Evolutionary conservation across 495 filamentous ascomycete species (phyloP), one percentile per base, ranked within the genome.

Genomic region (Staphylotrichum longicolle): DNA sequence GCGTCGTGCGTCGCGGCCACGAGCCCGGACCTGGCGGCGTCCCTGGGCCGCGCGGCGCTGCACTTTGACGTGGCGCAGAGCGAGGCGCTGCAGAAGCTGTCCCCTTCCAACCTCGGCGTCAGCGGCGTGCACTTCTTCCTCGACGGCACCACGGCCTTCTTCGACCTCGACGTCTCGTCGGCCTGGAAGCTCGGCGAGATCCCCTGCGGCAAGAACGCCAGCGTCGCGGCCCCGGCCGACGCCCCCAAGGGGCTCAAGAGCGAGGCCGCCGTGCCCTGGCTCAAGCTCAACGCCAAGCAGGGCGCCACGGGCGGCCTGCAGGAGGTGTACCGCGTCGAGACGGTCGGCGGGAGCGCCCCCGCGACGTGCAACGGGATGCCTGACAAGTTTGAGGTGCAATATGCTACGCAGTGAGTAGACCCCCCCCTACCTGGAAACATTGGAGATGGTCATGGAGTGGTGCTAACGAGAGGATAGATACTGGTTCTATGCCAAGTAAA

Each of bases 311-410:
- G 82, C 1, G 70, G 77, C 14, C 84, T 89, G 63, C 85, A 87
- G 74, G 82, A 90, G 67, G 86, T 93, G 7, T 97, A 94, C 69
- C 81, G 94, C n/a, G 76, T 97, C 14, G 80, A 91, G 68, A 98
- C 94, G 1, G 91, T 86, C 3, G 91, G 91, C 9, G 94, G 94
- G 15, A 80, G 77, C n/a, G 69, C 90, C 1, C 92, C 94, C 0
- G 75, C 81, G 41, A 92, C 85, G 1, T 98, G 94, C 72, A 68
- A 83, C 42, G 88, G 86, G 1, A 78, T 84, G 80, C 72, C 79
- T 2, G 72, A 75, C 35, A 54, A 68, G 5, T 93, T 98, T 63
- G 72, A 84, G 53, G 83, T 95, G 40, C 78, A 91, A 70, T 98
- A 98, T 75, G 80, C 90, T 11, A 85, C 93, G 7, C 85, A 91